Percentiles rank a stretch among this genome's conserved stretches.
Conservation (phyloP, 1,139 yeast species). For the Yamadazyma membranifaciens region DNA sequence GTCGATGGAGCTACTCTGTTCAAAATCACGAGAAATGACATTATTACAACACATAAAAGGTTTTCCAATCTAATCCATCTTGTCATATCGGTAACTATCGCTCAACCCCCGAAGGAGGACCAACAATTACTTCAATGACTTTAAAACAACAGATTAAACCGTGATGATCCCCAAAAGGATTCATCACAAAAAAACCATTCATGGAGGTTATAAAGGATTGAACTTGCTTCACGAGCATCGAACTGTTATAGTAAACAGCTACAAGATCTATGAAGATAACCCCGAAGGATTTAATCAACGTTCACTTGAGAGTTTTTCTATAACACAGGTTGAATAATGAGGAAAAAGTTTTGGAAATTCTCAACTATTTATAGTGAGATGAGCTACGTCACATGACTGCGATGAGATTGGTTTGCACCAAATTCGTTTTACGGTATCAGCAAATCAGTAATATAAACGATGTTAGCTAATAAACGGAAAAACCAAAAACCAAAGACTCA, state of each 20-base stretch:
- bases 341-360: constrained; percentile 3
- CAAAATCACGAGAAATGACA: constrained; percentile 22
- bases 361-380: constrained; percentile 3
- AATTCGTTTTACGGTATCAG: neutral
- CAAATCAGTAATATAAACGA: neutral
- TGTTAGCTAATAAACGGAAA: constrained; percentile 14
- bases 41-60: constrained; percentile 2
- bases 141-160: constrained; percentile 22
- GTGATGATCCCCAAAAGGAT: neutral
- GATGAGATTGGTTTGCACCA: constrained; percentile 2
- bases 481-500: constrained; percentile 11
- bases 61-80: constrained; percentile 4
- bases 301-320: constrained; percentile 38
- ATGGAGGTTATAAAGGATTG: constrained; percentile 14
- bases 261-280: constrained; percentile 34
- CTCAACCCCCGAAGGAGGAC: constrained; percentile 58
- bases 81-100: constrained; percentile 23
- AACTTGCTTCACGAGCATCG: constrained; percentile 72
- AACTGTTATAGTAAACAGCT: constrained; percentile 48
- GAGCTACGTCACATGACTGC: neutral
- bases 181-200: neutral
- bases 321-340: constrained; percentile 50
- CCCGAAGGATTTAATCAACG: constrained; percentile 27
- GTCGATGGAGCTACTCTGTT: constrained; percentile 90
- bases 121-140: constrained; percentile 25